Evolutionary conservation across 306 rosid species (phyloP).

Genomic region (Lathyrus oleraceus): DNA sequence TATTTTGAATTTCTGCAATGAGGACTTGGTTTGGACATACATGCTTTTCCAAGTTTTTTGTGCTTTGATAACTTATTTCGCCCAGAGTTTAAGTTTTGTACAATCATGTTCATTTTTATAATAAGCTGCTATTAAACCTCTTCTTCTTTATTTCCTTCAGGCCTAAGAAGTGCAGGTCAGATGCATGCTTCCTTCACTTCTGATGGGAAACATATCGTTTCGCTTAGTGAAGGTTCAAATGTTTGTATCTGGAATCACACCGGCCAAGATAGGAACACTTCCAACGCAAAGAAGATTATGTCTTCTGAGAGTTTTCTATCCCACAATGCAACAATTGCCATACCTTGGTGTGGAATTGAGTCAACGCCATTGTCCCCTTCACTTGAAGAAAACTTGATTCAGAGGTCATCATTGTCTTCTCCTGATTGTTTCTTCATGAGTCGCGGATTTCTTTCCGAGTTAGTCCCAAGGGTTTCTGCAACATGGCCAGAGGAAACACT

Average conservation of each 20-base stretch:
- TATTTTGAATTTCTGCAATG: not conserved
- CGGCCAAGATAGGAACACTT: conserved; percentile 52
- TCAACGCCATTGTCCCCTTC: conserved; percentile 50
- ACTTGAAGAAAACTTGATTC: conserved; percentile 41
- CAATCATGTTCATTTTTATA: not conserved
- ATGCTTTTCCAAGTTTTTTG: not conserved
- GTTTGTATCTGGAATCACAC: conserved; percentile 69
- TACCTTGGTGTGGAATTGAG: conserved; percentile 83
- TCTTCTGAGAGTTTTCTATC: conserved; percentile 70
- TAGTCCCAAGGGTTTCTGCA: conserved; percentile 64
- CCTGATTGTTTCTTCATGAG: conserved; percentile 74
- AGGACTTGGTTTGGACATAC: not conserved
- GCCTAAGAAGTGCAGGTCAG: conserved; percentile 63
- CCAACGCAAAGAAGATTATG: conserved; percentile 53
- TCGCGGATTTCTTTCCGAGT: conserved; percentile 61
- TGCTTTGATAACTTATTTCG: conserved; percentile 14
- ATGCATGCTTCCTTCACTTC: conserved; percentile 72
- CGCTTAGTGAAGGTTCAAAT: conserved; percentile 71
- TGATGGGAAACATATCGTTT: conserved; percentile 78
- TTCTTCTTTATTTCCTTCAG: conserved; percentile 38
- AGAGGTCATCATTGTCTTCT: conserved; percentile 45
- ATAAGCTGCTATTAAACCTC: conserved; percentile 15
- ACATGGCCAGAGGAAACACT: conserved; percentile 86
- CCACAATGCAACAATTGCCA: conserved; percentile 61
- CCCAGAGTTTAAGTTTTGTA: not conserved